phyloP scores from a whole-genome alignment of 1,284 basidiomycete species.

The Chalciporus sp. region DNA sequence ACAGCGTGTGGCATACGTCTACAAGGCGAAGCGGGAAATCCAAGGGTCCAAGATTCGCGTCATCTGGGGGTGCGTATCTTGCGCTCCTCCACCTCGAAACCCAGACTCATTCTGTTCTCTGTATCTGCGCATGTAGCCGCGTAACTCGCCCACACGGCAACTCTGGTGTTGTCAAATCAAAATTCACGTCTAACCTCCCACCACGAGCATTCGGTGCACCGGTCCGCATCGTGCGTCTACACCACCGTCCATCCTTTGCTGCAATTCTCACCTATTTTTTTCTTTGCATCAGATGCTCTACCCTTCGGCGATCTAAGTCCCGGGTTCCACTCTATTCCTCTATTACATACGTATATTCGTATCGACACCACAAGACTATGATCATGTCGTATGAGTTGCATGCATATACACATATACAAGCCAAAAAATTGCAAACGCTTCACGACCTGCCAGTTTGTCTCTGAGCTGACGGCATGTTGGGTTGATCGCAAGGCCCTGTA shows the following conservation, averaged over 20 bases:
- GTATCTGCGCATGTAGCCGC: slow-evolving; percentile 51
- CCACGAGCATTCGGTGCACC: slow-evolving; percentile 94
- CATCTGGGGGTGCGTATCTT: slow-evolving; percentile 86
- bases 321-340: slow-evolving; percentile 10
- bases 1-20: slow-evolving; percentile 96
- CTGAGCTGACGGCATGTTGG: too few species aligned
- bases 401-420: slow-evolving; percentile 15
- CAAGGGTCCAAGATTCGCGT: slow-evolving; percentile 93
- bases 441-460: too few species aligned
- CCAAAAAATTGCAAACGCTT: slow-evolving; percentile 1
- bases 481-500: too few species aligned
- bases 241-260: background rate
- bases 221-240: slow-evolving; percentile 83
- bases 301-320: slow-evolving; percentile 52
- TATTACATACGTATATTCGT: slow-evolving; percentile 20
- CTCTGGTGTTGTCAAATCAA: slow-evolving; percentile 96
- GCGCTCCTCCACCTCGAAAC: background rate
- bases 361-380: slow-evolving; percentile 7
- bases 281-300: slow-evolving; percentile 48
- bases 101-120: background rate
- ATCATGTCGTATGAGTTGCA: slow-evolving; percentile 23
- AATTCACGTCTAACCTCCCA: slow-evolving; percentile 97
- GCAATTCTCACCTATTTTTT: background rate
- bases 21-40: slow-evolving; percentile 93
- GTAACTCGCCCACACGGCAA: slow-evolving; percentile 93